Evolutionary conservation across 495 filamentous ascomycete genomes (phyloP), one percentile per base, ranked within the genome.

Genomic region (Halenospora varia): DNA sequence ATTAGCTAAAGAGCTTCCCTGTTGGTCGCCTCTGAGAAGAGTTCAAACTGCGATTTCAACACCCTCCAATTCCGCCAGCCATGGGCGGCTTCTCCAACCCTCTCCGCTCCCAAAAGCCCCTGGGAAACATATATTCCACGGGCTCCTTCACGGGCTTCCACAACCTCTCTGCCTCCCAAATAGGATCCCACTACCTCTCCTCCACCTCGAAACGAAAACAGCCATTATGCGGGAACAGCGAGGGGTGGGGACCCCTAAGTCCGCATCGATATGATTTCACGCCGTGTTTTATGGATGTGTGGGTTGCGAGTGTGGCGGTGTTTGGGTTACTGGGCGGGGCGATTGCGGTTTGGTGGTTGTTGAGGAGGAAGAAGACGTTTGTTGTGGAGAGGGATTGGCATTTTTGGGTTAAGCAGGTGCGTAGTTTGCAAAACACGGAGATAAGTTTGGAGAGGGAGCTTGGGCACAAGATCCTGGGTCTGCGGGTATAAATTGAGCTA

Each of bases 181-280:
- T 49, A 3, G 47, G 47, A 24, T 23, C 47, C 47, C 70, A 71
- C 23, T 82, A 82, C 62, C 71, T 82, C 25, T 70, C 62, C 44
- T 74, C 78, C 4, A 68, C 67, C 3, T 57, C 60, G 42, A 48
- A 64, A 45, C 68, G 69, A 57, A 67, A 64, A 47, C 88, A 94
- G 67, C 83, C 87, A 25, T 79, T 96, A 72, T 97, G 92, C 71
- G 82, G 86, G 63, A 90, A 96, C 73, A 72, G 75, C 29, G 92
- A 97, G 72, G 95, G 95, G 67, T 99, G 94, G 94, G 95, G 95
- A 10, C 95, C 95, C 17, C 56, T 99, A 63, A 94, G 90, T 70
- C 82, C 83, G 18, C 77, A 81, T 55, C 76, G 92, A 60, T 96
- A 88, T 70, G 92, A 97, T 70, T 88, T 99, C 71, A 97, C 95